Evolutionary conservation across 192 early-diverging fungal genomes (phyloP).

Genomic region (Funneliformis mosseae): DNA sequence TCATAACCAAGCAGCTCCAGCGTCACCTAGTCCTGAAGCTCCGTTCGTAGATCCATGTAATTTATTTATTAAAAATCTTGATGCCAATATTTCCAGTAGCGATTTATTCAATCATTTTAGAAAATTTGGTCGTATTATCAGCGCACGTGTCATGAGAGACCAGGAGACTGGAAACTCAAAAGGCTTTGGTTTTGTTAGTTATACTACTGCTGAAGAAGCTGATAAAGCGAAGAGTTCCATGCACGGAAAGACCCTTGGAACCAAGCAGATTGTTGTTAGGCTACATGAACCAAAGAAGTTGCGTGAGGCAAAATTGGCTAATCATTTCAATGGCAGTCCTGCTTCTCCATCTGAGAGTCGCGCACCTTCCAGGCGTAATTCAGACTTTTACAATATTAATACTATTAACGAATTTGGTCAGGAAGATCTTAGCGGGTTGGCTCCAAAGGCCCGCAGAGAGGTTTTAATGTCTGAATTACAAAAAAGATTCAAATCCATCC

Average conservation of each 20-base stretch:
- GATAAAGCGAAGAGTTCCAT: constrained; percentile 86
- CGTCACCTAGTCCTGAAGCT: constrained; percentile 30
- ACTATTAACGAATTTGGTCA: constrained; percentile 27
- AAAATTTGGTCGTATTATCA: constrained; percentile 85
- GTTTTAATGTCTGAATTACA: constrained; percentile 35
- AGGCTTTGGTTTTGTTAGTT: constrained; percentile 96
- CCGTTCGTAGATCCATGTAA: constrained; percentile 61
- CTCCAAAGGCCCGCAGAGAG: constrained; percentile 31
- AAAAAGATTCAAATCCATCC: constrained; percentile 32
- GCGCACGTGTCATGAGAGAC: constrained; percentile 86
- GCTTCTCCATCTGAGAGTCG: constrained; percentile 28
- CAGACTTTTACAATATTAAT: constrained; percentile 21
- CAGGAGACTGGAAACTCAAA: constrained; percentile 71
- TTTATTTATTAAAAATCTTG: constrained; percentile 97
- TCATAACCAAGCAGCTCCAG: constrained; percentile 4
- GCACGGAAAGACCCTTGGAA: constrained; percentile 80
- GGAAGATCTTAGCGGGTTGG: constrained; percentile 15
- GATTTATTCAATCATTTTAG: constrained; percentile 91
- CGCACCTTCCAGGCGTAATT: constrained; percentile 30
- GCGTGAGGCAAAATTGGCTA: constrained; percentile 44
- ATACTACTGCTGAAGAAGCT: constrained; percentile 87
- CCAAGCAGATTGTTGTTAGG: constrained; percentile 89
- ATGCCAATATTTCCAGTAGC: constrained; percentile 87
- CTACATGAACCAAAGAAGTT: constrained; percentile 92
- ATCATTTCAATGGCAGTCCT: neutral